A percentile compares a stretch with the other conserved stretches of the same genome.
These are phyloP conservation scores for Leccinum aurantiacum DNA, from an alignment of 768 basidiomycete species.

Conservation along the genomic window DNA sequence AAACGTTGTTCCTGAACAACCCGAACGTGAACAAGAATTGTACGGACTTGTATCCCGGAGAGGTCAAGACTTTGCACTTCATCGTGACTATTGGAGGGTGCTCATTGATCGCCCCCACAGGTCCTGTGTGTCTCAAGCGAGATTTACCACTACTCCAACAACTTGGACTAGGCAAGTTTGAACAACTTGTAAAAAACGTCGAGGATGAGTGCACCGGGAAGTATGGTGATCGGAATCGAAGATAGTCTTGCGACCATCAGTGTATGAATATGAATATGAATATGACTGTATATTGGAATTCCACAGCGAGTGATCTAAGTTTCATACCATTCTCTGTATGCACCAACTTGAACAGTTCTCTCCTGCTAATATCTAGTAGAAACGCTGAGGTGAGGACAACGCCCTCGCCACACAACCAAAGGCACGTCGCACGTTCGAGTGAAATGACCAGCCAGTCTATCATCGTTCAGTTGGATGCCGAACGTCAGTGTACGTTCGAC, in stretches of 20 bases:
- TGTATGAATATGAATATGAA: background rate
- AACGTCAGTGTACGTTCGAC: background rate
- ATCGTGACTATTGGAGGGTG: background rate
- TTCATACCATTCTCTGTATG: background rate
- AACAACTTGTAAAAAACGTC: too few species aligned
- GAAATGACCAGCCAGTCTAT: too few species aligned
- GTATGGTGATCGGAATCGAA: background rate
- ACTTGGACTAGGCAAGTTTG: conserved; percentile 11
- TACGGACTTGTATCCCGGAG: conserved; percentile 56
- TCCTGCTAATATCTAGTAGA: background rate
- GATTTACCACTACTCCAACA: conserved; percentile 4
- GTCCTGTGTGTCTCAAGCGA: conserved; percentile 35
- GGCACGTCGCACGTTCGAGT: background rate
- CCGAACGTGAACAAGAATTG: conserved; percentile 56
- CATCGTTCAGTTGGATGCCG: background rate
- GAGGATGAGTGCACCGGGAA: background rate
- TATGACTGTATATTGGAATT: background rate
- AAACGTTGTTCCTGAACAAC: conserved; percentile 58
- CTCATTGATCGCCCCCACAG: conserved; percentile 13
- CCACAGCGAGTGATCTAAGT: background rate
- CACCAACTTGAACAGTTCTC: background rate
- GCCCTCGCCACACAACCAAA: background rate
- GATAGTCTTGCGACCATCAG: background rate
- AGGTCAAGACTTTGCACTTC: conserved; percentile 41
- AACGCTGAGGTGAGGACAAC: background rate